Evolutionary conservation across 2,329 filamentous ascomycete species (phyloP).

Genomic region (Trichoderma koningii): DNA sequence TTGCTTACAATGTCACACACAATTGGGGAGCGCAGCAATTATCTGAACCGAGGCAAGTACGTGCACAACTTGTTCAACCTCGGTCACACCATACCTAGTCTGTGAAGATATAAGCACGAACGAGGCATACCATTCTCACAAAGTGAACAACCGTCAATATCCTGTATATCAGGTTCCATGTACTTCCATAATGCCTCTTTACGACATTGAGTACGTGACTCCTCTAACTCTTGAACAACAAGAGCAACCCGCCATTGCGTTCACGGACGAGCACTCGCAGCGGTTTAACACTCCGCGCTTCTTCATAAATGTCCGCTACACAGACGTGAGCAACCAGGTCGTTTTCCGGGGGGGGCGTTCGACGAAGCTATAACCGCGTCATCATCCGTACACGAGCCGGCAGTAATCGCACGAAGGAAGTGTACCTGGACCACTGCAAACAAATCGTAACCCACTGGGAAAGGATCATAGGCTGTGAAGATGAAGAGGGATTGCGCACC

Average conservation of each 20-base stretch:
- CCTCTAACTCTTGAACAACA: constrained; percentile 12
- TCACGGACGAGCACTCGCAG: constrained; percentile 6
- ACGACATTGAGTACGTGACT: constrained; percentile 19
- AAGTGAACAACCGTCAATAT: too few relatives aligned
- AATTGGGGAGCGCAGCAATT: not conserved
- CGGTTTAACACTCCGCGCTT: constrained; percentile 18
- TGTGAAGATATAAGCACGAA: not conserved
- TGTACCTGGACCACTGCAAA: constrained; percentile 14
- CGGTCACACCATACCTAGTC: not conserved
- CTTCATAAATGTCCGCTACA: constrained; percentile 24
- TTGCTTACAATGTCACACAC: not conserved
- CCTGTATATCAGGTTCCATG: not conserved
- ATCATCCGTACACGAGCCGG: constrained; percentile 21
- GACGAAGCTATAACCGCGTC: constrained; percentile 12
- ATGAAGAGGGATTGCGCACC: not conserved
- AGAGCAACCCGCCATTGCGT: not conserved
- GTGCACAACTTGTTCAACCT: not conserved
- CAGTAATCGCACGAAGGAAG: not conserved
- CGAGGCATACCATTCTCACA: not conserved
- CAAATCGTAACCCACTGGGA: constrained; percentile 3
- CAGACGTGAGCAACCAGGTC: constrained; percentile 5
- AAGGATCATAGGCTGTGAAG: not conserved
- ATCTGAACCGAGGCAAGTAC: not conserved
- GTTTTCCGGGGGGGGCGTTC: constrained; percentile 21
- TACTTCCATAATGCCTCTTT: constrained; percentile 1